phyloP scores from a whole-genome alignment of 768 basidiomycete species.

The Boletus patriciae region DNA sequence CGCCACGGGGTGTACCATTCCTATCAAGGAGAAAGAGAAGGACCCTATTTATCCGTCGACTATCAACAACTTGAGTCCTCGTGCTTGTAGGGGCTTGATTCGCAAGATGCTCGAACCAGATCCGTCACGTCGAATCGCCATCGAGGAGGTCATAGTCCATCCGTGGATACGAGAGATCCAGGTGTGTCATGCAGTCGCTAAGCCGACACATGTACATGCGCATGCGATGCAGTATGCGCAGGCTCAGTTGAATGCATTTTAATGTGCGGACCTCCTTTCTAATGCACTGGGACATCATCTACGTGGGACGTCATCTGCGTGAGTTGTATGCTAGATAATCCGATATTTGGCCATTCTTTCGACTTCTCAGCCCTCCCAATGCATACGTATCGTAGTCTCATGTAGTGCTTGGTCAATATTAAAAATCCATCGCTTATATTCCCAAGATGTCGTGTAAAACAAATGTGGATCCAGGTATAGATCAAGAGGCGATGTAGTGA shows the following conservation, averaged over 20 bases:
- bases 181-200: conserved; percentile 67
- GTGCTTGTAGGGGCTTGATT: conserved; percentile 78
- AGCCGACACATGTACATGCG: conserved; percentile 72
- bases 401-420: conserved; percentile 21
- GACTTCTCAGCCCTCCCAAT: conserved; percentile 2
- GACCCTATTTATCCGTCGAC: conserved; percentile 52
- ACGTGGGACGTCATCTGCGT: too few species aligned
- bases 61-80: conserved; percentile 85
- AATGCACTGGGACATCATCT: neutral
- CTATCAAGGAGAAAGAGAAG: conserved; percentile 33
- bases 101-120: conserved; percentile 96
- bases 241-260: conserved; percentile 38
- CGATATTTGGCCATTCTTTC: conserved; percentile 6
- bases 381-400: conserved; percentile 21
- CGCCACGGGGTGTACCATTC: conserved; percentile 39
- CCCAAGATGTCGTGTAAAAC: conserved; percentile 9
- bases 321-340: neutral
- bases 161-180: conserved; percentile 81
- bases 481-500: conserved; percentile 7
- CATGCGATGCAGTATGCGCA: conserved; percentile 60
- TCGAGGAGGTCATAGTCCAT: conserved; percentile 80
- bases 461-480: conserved; percentile 20
- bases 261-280: neutral
- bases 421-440: conserved; percentile 16
- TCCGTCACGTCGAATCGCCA: conserved; percentile 68